Percentiles rank a stretch among this genome's conserved stretches.
phyloP scores from a whole-genome alignment of 2,329 filamentous ascomycete genomes.

The Ceratocystis cubensis region DNA sequence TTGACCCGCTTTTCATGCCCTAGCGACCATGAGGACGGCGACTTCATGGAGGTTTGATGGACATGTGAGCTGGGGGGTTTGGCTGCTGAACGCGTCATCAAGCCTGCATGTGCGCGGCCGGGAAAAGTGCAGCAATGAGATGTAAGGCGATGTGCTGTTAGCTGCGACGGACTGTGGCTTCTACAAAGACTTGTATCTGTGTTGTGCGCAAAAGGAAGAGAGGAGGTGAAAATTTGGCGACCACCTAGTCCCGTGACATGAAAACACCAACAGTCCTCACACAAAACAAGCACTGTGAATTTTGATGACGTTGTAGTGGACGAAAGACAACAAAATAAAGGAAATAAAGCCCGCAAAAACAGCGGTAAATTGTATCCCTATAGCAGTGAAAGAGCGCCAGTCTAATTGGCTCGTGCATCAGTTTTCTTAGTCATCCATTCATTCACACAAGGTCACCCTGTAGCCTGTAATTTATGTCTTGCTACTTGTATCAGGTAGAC shows the following conservation, averaged over 20 bases:
- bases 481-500: background rate
- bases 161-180: background rate
- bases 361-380: background rate
- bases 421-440: background rate
- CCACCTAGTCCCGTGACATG: background rate
- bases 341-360: background rate
- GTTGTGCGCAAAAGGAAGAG: background rate
- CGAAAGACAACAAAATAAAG: background rate
- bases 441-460: background rate
- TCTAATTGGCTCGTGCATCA: background rate
- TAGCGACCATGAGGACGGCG: constrained; percentile 1
- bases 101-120: background rate
- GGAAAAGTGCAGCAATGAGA: background rate
- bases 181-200: background rate
- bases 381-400: background rate
- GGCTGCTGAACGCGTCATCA: constrained; percentile 14
- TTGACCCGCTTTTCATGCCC: constrained; percentile 43
- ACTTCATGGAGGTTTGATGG: background rate
- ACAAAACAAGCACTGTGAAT: background rate
- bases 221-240: background rate
- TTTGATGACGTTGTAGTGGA: background rate
- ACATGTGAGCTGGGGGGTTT: constrained; percentile 27
- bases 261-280: background rate
- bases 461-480: no score
- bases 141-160: no score